Evolutionary conservation across 2,329 filamentous ascomycete species (phyloP).

Genomic region (Pezicula radicicola): DNA sequence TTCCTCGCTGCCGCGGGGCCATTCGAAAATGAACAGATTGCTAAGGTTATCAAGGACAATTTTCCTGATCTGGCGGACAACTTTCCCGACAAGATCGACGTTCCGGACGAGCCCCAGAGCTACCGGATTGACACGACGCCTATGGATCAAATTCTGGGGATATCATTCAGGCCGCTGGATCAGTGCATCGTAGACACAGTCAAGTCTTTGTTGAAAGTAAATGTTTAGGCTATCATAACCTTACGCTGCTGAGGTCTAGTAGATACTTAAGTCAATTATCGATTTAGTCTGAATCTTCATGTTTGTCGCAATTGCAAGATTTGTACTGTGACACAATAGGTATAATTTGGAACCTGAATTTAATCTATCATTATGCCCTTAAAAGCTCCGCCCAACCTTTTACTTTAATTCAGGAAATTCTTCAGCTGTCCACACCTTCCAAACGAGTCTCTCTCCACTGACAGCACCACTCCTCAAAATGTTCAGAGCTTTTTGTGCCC

Average conservation of each 20-base stretch:
- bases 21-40: conserved; percentile 56
- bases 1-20: conserved; percentile 57
- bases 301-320: too few species aligned
- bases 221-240: too few species aligned
- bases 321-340: too few species aligned
- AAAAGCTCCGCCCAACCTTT: too few species aligned
- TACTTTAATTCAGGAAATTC: neutral
- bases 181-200: conserved; percentile 19
- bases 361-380: too few species aligned
- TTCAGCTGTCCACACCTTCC: neutral
- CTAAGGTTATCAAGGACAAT: conserved; percentile 47
- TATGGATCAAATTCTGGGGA: conserved; percentile 7
- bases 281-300: too few species aligned
- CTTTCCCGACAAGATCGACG: conserved; percentile 38
- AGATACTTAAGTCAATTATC: too few species aligned
- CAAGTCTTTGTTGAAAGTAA: conserved; percentile 17
- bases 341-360: too few species aligned
- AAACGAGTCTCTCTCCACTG: neutral
- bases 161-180: conserved; percentile 10
- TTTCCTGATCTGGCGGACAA: conserved; percentile 47
- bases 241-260: too few species aligned
- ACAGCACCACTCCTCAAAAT: neutral
- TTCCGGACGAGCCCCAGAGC: conserved; percentile 7
- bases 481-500: neutral
- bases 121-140: conserved; percentile 1